Base-by-base conservation (phyloP, 129 eudicot genomes). In the Pittosporum tobira region DNA sequence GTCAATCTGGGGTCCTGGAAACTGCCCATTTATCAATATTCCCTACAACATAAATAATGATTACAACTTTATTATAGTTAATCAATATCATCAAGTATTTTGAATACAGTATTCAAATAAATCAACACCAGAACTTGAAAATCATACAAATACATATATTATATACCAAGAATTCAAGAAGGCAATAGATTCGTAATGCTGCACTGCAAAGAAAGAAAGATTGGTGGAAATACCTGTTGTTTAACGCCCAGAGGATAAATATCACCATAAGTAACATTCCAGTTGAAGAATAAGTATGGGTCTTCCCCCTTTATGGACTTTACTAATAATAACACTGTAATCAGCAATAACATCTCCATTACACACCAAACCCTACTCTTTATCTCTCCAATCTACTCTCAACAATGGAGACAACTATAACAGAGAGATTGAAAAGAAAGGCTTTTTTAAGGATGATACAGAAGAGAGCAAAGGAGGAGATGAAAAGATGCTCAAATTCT, bases 261-360 rank as follows among this genome's bases (percentile, higher is more conserved):
- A 36, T 83, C 90, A 66, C 90, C 90, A 63, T 75, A 83, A 61
- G 90, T 75, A n/a, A 83, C 73, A 67, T 83, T 83, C 90, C 90
- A 83, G 18, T 62, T 67, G 34, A 75, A 83, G 48, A 75, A 83
- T 19, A 67, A 69, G 30, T 83, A 83, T 5, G 90, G 82, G 46
- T 79, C 85, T 72, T 83, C 90, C 6, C 65, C 82, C 34, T 57
- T 69, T 7, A 59, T 68, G 24, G 6, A 36, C 16, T 65, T n/a
- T 2, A 52, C 40, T 12, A 53, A 12, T 54, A 66, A 18, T 25
- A 66, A 30, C 18, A 50, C 5, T 15, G 31, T 21, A 15, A 72
- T 21, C 52, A 71, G 16, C 30, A 67, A 38, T 48, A 76, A 12
- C 52, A 57, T 23, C 50, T 59, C 22, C 48, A 42, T 29, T 18